Evolutionary conservation across 305 asterid species (phyloP).

Genomic region (Coffea humblotiana): DNA sequence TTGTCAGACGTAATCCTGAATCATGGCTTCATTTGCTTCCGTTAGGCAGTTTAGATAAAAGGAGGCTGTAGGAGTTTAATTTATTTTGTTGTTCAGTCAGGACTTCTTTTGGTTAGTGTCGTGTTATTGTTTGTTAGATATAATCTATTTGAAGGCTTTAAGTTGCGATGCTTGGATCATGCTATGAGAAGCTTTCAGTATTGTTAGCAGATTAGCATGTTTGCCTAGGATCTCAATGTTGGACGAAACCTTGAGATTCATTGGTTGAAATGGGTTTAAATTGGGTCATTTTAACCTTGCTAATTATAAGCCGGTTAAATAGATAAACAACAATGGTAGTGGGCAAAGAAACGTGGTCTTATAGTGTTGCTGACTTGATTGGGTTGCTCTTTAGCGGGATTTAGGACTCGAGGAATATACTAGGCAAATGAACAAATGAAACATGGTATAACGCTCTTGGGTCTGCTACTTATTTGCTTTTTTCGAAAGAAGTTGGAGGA

Average conservation of each 20-base stretch:
- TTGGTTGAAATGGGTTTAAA: no score
- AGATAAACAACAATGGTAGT: no score
- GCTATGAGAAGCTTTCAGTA: neutral
- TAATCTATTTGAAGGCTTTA: neutral
- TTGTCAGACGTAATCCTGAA: neutral
- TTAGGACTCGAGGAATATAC: no score
- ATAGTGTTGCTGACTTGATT: no score
- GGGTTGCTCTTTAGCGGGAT: no score
- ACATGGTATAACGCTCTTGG: no score
- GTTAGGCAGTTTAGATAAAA: constrained; percentile 11
- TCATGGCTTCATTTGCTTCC: neutral
- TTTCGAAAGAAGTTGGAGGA: no score
- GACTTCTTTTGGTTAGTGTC: neutral
- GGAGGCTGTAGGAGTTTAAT: neutral
- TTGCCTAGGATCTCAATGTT: neutral
- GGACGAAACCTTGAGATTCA: neutral
- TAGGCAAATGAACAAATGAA: no score
- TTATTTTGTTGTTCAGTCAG: neutral
- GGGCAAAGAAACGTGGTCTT: no score
- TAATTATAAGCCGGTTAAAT: no score
- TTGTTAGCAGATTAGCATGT: neutral
- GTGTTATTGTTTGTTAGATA: constrained; percentile 3
- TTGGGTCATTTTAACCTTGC: no score
- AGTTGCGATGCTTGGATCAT: neutral
- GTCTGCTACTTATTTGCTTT: no score